Evolutionary conservation across 2,329 filamentous ascomycete species (phyloP).

Genomic region (Verticillium isaacii): DNA sequence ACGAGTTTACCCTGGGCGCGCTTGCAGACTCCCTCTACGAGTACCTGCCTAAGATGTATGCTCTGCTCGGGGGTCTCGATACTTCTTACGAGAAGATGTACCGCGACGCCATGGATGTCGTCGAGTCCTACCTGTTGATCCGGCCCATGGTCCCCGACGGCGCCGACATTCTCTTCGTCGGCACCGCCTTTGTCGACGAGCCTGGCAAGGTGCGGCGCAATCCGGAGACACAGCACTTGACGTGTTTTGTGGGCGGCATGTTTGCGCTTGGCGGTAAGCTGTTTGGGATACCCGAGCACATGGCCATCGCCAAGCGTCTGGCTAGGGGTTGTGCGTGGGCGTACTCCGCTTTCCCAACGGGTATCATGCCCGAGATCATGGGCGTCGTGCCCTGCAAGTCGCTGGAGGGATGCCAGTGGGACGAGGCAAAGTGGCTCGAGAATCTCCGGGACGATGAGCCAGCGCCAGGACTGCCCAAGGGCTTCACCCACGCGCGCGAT

Average conservation of each 20-base stretch:
- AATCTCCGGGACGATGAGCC: not conserved
- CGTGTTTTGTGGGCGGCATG: constrained; percentile 48
- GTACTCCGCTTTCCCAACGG: constrained; percentile 40
- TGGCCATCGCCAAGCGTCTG: constrained; percentile 38
- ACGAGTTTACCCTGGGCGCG: constrained; percentile 31
- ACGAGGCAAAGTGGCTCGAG: not conserved
- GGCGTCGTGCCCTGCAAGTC: constrained; percentile 32
- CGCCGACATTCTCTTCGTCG: constrained; percentile 52
- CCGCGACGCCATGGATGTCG: constrained; percentile 47
- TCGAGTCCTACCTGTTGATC: constrained; percentile 55
- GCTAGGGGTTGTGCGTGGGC: constrained; percentile 47
- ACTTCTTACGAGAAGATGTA: constrained; percentile 54
- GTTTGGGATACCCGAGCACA: constrained; percentile 32
- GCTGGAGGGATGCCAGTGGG: not conserved
- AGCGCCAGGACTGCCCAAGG: constrained; percentile 28
- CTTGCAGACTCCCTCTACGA: constrained; percentile 37
- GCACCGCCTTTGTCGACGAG: constrained; percentile 18
- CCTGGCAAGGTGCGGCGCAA: constrained; percentile 9
- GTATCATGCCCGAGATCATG: constrained; percentile 49
- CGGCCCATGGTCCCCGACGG: constrained; percentile 43
- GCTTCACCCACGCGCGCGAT: constrained; percentile 56
- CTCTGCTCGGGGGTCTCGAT: constrained; percentile 53
- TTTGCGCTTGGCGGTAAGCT: constrained; percentile 43
- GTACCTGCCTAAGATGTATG: constrained; percentile 39
- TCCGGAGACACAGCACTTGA: constrained; percentile 39